Evolutionary conservation across 257 asterid species (phyloP), one percentile per base, ranked within the genome.

Genomic region (Jaltomata sinuosa): DNA sequence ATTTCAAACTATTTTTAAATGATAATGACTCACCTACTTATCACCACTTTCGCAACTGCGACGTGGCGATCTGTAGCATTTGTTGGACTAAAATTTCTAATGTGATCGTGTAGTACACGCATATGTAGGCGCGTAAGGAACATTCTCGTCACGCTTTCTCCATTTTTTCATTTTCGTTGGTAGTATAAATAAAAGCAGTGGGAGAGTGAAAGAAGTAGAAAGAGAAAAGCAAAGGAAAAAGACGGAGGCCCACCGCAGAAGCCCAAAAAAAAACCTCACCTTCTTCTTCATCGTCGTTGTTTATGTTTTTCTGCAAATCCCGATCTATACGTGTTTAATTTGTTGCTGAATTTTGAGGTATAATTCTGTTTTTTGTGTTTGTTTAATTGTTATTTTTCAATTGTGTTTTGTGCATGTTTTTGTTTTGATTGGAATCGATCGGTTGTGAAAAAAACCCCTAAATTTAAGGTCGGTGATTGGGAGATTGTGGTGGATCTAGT

Each of bases 401-500:
- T 8, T 31, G 65, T 67, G 85, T n/a, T n/a, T 32, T 22, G 83
- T 62, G 84, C 45, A 52, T 16, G 85, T 53, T n/a, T 53, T 19
- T 21, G 5, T 4, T 59, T 78, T 15, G 3, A 67, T 57, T 61
- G 22, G 72, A 65, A 47, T 67, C 62, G 81, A 50, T 84, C 82
- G 55, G 32, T 53, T 27, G 16, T 67, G 18, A 9, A 29, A 62
- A 47, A n/a, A n/a, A n/a, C n/a, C 78, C 83, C 69, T 74, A 84
- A 85, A 81, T 88, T n/a, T 86, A 87, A 79, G 74, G 77, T 68
- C 77, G 77, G 77, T 9, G 49, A 34, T 68, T 34, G 49, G 3
- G 14, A 22, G 76, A 67, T 67, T 32, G 22, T 65, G 40, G 87
- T 79, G 87, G 88, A 90, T 88, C 90, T 88, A 67, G 36, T 47